phyloP scores from a whole-genome alignment of 202 grass and related monocot genomes.

The Eragrostis tef region DNA sequence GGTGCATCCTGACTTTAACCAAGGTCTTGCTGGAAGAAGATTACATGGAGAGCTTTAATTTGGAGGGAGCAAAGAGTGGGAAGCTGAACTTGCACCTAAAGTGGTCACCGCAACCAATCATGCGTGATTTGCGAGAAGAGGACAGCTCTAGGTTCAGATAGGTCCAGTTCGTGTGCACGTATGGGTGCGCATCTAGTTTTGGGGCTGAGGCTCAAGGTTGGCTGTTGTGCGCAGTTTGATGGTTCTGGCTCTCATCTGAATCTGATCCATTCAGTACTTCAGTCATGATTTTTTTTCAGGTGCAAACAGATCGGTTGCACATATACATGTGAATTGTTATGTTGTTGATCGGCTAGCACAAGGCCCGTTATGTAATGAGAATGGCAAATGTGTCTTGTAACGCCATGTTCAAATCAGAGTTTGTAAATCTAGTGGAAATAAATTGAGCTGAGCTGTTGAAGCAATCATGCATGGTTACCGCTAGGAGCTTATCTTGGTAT shows the following conservation, averaged over 20 bases:
- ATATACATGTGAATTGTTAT: slow-evolving; percentile 7
- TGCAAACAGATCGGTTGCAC: slow-evolving; percentile 34
- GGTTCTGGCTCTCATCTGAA: slow-evolving; percentile 20
- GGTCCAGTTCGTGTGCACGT: slow-evolving; percentile 12
- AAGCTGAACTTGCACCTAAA: slow-evolving; percentile 86
- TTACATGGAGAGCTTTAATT: slow-evolving; percentile 64
- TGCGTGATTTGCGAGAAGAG: slow-evolving; percentile 51
- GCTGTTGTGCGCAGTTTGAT: slow-evolving; percentile 20
- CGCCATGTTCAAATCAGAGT: slow-evolving; percentile 25
- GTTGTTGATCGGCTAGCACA: neutral
- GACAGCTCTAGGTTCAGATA: slow-evolving; percentile 35
- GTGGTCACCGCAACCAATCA: slow-evolving; percentile 76
- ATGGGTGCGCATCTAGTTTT: slow-evolving; percentile 22
- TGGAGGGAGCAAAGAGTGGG: slow-evolving; percentile 83
- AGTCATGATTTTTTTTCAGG: slow-evolving; percentile 23
- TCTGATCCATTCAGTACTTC: slow-evolving; percentile 17
- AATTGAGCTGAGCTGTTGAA: neutral
- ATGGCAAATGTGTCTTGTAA: neutral
- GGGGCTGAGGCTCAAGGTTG: neutral
- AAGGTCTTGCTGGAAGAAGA: slow-evolving; percentile 87
- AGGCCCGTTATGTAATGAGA: neutral
- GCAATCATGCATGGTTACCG: neutral
- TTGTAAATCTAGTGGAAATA: slow-evolving; percentile 37
- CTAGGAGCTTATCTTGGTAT: neutral
- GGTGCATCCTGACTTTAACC: slow-evolving; percentile 84